These are phyloP conservation scores for Crotalaria pallida DNA, from an alignment of 306 rosid species.

Conservation along the genomic window DNA sequence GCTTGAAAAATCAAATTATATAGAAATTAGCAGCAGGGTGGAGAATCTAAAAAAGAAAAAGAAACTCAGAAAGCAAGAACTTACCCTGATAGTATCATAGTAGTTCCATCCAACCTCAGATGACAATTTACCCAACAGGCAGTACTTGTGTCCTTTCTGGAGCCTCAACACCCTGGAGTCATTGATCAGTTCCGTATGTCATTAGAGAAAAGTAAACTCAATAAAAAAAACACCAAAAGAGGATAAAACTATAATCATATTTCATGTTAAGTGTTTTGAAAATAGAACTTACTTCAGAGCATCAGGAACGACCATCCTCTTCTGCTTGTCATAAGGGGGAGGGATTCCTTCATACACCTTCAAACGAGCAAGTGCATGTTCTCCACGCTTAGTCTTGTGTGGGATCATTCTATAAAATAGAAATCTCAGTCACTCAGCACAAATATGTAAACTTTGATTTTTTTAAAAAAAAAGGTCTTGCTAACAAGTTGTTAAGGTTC, in stretches of 20 bases:
- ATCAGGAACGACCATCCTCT: constrained; percentile 60
- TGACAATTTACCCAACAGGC: constrained; percentile 52
- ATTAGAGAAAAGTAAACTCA: neutral
- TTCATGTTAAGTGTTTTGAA: too few species aligned
- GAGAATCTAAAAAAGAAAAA: neutral
- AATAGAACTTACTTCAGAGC: constrained; percentile 47
- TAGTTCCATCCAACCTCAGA: constrained; percentile 71
- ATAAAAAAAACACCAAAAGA: too few species aligned
- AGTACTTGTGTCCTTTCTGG: constrained; percentile 68
- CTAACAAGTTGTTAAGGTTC: too few species aligned
- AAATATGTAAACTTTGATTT: neutral
- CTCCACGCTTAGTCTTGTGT: constrained; percentile 59
- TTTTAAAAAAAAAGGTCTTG: too few species aligned
- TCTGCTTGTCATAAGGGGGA: constrained; percentile 46
- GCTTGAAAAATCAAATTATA: neutral
- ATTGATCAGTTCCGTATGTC: neutral
- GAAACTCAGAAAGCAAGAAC: constrained; percentile 27
- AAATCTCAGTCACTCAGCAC: neutral
- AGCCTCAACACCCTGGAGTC: constrained; percentile 66
- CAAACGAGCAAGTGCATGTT: constrained; percentile 47
- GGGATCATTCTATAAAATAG: constrained; percentile 40
- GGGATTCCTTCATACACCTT: constrained; percentile 64
- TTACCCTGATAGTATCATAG: constrained; percentile 42
- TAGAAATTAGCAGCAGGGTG: neutral
- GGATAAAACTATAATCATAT: too few species aligned